Conservation (phyloP, 495 filamentous ascomycete species). For the Cudoniella acicularis region DNA sequence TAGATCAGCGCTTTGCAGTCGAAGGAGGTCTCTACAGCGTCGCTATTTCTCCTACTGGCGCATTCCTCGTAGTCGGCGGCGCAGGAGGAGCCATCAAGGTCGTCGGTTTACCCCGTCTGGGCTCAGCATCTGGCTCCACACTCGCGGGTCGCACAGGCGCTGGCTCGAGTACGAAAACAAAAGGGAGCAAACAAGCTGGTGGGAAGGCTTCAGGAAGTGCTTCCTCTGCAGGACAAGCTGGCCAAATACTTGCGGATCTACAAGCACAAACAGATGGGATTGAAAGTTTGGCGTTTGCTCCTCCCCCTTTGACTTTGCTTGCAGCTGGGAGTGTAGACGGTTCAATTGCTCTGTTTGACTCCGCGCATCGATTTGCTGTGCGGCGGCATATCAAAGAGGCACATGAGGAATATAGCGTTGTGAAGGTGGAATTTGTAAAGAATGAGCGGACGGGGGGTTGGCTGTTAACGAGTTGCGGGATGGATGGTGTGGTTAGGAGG, state of each 20-base stretch:
- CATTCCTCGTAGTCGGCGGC: slow-evolving; percentile 81
- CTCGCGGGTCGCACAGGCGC: slow-evolving; percentile 34
- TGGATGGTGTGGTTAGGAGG: slow-evolving; percentile 80
- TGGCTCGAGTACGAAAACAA: slow-evolving; percentile 41
- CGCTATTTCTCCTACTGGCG: slow-evolving; percentile 70
- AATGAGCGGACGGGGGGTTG: slow-evolving; percentile 40
- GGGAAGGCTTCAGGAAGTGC: slow-evolving; percentile 35
- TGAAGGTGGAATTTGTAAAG: slow-evolving; percentile 85
- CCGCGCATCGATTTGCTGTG: slow-evolving; percentile 75
- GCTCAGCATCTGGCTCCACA: slow-evolving; percentile 28
- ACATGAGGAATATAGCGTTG: slow-evolving; percentile 77
- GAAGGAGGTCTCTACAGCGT: slow-evolving; percentile 89
- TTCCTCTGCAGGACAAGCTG: slow-evolving; percentile 57
- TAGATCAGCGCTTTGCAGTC: slow-evolving; percentile 86
- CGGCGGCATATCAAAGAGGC: slow-evolving; percentile 75
- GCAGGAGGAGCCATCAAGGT: slow-evolving; percentile 79
- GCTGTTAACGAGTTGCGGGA: slow-evolving; percentile 75
- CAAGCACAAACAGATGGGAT: slow-evolving; percentile 69
- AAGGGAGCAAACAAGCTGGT: slow-evolving; percentile 33
- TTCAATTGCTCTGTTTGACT: slow-evolving; percentile 83
- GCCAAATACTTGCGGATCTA: slow-evolving; percentile 68
- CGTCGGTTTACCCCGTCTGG: slow-evolving; percentile 74
- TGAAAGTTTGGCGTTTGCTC: slow-evolving; percentile 82
- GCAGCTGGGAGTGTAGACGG: slow-evolving; percentile 91
- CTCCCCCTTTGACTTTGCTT: slow-evolving; percentile 68